Evolutionary conservation across 176 grass and related monocot species (phyloP), one percentile per base, ranked within the genome.

Genomic region (Musa troglodytarum): DNA sequence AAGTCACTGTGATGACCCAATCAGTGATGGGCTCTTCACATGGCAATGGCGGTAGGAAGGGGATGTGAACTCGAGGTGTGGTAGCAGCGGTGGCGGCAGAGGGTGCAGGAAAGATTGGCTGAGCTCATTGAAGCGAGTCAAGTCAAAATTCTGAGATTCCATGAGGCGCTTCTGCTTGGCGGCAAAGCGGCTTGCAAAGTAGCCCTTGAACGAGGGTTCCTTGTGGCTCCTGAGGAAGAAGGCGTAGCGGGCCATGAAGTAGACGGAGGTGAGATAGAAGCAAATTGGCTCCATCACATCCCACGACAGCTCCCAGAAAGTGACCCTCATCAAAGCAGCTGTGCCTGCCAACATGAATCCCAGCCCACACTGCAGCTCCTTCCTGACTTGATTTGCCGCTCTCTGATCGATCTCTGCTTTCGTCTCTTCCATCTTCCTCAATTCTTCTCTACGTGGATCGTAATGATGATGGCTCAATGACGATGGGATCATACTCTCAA

Each of bases 261-360:
- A 74, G 72, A 57, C 0, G 5, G 72, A 74, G 21, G 72, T 74
- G 53, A 74, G 22, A 26, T 74, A 74, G 72, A 74, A 74, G 72
- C 72, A 74, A 22, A 74, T 74, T 11, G 72, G 72, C 53, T 74
- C 72, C 72, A 74, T 74, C 72, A 74, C 72, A 56, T 74, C 53
- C 71, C 71, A 74, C 7, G 71, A 74, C 0, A 74, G 53, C 21
- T 74, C 71, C 52, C 71, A 74, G 71, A 74, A 74, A 1, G 71
- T 74, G 52, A 55, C 8, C 71, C 71, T 54, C 71, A 74, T 74
- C 52, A 74, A 17, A 4, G 23, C 71, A 16, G 71, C 71, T 26
- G 71, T 74, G 26, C 56, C 52, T 16, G 23, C 71, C 71, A 74
- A 11, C 71, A 74, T 53, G 71, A 55, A 74, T 0, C 71, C 71